phyloP scores from a whole-genome alignment of 371 early-diverging fungal genomes.

The Mortierella sp. region DNA sequence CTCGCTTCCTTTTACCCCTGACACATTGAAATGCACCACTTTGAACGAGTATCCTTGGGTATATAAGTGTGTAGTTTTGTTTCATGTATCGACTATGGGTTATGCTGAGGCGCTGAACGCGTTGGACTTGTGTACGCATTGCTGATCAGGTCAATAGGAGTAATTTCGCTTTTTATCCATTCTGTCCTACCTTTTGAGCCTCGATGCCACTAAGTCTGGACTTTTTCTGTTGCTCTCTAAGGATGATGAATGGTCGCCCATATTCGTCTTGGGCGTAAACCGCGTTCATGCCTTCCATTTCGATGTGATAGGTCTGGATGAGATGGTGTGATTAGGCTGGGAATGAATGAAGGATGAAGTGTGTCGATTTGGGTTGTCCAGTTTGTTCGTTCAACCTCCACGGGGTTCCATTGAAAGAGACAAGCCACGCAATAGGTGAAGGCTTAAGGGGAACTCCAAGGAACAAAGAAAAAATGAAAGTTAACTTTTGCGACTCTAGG shows the following conservation, averaged over 20 bases:
- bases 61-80: background rate
- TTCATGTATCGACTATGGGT: background rate
- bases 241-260: slow-evolving; percentile 97
- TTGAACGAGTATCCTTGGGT: background rate
- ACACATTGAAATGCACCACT: background rate
- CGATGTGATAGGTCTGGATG: slow-evolving; percentile 9
- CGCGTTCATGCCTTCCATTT: slow-evolving; percentile 62
- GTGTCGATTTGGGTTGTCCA: background rate
- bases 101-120: background rate
- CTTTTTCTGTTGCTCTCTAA: slow-evolving; percentile 94
- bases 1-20: background rate
- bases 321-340: background rate
- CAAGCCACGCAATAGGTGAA: background rate
- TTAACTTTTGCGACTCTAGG: slow-evolving; percentile 4
- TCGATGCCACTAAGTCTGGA: slow-evolving; percentile 88
- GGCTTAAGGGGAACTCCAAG: background rate
- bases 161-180: background rate
- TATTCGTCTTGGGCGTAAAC: slow-evolving; percentile 91
- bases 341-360: slow-evolving; percentile 4
- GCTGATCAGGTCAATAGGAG: slow-evolving; percentile 11
- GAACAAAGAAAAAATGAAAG: background rate
- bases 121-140: background rate
- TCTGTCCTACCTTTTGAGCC: slow-evolving; percentile 86
- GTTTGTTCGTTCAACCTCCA: slow-evolving; percentile 4
- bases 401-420: background rate